phyloP scores from a whole-genome alignment of 2,329 filamentous ascomycete genomes.

The Cephalotrichum gorgonifer region DNA sequence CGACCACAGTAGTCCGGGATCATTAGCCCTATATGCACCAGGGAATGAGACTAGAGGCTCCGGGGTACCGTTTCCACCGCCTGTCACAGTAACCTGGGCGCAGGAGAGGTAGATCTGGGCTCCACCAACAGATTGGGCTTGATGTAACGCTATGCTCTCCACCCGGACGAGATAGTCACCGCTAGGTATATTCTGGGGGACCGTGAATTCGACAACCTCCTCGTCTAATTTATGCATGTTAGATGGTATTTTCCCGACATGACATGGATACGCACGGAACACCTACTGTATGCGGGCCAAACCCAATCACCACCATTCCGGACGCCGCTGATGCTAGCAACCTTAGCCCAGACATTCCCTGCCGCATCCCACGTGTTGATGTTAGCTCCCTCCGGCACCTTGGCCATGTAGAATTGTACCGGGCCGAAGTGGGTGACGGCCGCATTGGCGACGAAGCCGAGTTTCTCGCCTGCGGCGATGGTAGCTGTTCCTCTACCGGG shows the following conservation, averaged over 20 bases:
- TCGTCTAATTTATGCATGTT: background rate
- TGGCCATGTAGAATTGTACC: constrained; percentile 24
- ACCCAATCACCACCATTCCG: constrained; percentile 9
- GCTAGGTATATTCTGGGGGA: constrained; percentile 17
- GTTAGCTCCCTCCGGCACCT: constrained; percentile 18
- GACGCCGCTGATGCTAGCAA: constrained; percentile 19
- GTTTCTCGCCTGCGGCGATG: constrained; percentile 25
- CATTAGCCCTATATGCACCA: constrained; percentile 20
- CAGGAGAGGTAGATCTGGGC: constrained; percentile 27
- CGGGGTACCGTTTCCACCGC: constrained; percentile 17
- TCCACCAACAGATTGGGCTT: constrained; percentile 17
- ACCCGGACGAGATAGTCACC: constrained; percentile 24
- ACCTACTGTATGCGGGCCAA: constrained; percentile 3
- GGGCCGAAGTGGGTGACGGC: constrained; percentile 26
- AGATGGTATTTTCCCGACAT: background rate
- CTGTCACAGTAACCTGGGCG: constrained; percentile 21
- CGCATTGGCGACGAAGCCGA: constrained; percentile 28
- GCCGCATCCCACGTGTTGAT: constrained; percentile 21
- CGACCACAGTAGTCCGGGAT: constrained; percentile 22
- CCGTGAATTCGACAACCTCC: constrained; percentile 10
- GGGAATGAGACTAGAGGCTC: constrained; percentile 19
- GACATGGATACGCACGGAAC: background rate
- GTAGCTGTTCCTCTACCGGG: constrained; percentile 19
- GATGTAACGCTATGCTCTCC: constrained; percentile 25
- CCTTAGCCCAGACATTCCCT: constrained; percentile 22